phyloP scores from a whole-genome alignment of 768 basidiomycete genomes.

The Lactarius trivialis region DNA sequence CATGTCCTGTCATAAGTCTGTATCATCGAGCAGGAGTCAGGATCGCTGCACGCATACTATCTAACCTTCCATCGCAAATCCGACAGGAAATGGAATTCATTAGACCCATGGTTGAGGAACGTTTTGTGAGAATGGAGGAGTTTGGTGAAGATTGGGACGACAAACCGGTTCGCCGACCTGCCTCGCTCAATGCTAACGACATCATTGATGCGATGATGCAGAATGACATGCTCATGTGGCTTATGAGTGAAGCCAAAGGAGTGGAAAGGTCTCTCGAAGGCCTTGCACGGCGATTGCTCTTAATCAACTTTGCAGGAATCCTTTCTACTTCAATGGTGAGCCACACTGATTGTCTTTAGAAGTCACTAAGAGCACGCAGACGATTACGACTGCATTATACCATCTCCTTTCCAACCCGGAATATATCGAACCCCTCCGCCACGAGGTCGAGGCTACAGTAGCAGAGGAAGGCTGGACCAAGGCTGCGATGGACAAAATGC shows the following conservation, averaged over 20 bases:
- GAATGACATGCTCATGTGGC: slow-evolving; percentile 38
- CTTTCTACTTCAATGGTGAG: slow-evolving; percentile 32
- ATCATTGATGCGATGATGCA: slow-evolving; percentile 17
- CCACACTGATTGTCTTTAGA: too few relatives aligned
- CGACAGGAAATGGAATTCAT: background rate
- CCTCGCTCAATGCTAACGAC: too few relatives aligned
- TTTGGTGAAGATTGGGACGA: slow-evolving; percentile 7
- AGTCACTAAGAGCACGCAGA: background rate
- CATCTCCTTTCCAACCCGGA: slow-evolving; percentile 24
- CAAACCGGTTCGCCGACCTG: background rate
- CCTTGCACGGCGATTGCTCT: slow-evolving; percentile 30
- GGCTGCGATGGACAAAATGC: slow-evolving; percentile 21
- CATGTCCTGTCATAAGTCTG: background rate
- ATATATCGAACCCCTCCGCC: slow-evolving; percentile 24
- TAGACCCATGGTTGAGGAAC: background rate
- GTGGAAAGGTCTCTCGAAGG: slow-evolving; percentile 28
- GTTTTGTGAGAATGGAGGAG: background rate
- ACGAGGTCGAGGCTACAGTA: slow-evolving; percentile 23
- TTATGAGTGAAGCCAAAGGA: slow-evolving; percentile 32
- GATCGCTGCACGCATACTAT: background rate
- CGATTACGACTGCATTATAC: slow-evolving; percentile 17
- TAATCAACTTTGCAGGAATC: slow-evolving; percentile 35
- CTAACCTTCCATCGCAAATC: background rate
- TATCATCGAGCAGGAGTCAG: background rate
- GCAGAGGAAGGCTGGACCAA: slow-evolving; percentile 21